These are phyloP conservation scores for Fraxinus ornus DNA, from an alignment of 305 asterid genomes.

Conservation along the genomic window DNA sequence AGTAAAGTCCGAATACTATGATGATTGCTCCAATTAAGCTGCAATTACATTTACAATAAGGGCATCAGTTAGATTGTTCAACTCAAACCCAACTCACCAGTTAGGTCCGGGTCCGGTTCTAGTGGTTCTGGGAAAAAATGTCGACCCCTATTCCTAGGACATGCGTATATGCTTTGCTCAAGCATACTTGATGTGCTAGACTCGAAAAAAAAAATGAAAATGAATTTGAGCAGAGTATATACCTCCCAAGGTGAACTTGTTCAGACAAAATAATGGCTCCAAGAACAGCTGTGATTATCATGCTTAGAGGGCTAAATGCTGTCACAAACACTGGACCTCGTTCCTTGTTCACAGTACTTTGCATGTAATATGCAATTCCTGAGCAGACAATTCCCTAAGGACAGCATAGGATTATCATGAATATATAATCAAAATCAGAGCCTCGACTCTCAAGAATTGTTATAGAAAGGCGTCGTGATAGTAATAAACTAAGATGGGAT, in stretches of 20 bases:
- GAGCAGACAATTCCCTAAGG: conserved; percentile 84
- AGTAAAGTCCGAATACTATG: conserved; percentile 75
- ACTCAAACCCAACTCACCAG: neutral
- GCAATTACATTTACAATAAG: conserved; percentile 7
- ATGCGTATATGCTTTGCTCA: neutral
- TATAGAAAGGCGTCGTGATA: neutral
- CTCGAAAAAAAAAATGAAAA: no score
- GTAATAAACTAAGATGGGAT: neutral
- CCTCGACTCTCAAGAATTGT: neutral
- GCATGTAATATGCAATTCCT: conserved; percentile 82
- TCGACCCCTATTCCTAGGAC: neutral
- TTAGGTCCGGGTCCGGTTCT: neutral
- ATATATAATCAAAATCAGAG: neutral
- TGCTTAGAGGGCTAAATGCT: conserved; percentile 79
- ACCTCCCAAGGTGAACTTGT: conserved; percentile 89
- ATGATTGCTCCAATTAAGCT: conserved; percentile 76
- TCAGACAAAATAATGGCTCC: conserved; percentile 76
- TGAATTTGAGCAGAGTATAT: neutral
- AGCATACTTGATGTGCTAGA: neutral
- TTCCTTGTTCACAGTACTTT: conserved; percentile 62
- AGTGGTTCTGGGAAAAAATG: neutral
- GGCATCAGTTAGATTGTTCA: neutral
- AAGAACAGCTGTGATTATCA: conserved; percentile 75
- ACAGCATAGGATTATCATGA: neutral
- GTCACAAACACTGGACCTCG: conserved; percentile 92